Base-by-base conservation (phyloP, 352 stramenopile genomes). In the Peronospora farinosa region DNA sequence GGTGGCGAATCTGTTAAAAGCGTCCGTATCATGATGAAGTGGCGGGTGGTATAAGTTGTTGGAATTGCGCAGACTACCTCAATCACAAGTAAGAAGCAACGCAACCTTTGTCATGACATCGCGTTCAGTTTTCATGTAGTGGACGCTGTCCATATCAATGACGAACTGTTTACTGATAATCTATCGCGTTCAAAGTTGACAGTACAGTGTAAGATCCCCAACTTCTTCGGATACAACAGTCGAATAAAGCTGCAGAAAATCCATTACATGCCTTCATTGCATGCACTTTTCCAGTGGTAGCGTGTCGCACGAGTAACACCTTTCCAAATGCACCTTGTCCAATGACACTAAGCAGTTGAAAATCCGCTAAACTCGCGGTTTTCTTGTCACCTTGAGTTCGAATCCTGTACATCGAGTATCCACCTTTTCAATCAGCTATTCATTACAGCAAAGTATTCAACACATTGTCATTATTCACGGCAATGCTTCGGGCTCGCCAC, bases 311-410 rank as follows among this genome's bases (percentile, higher is more conserved):
- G 41, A 92, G 65, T 45, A 92, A 47, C 37, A 79, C 74, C 66
- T 81, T 84, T 31, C 76, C 79, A 36, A 90, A 90, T n/a, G 79
- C 74, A 15, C 79, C 79, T 53, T 90, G 79, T 5, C 79, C 79
- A 38, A 99, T 97, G n/a, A 99, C 92, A 46, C 88, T 96, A 15
- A 99, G 72, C 23, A 99, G 64, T 53, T 98, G 74, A 69, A 99
- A 99, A 69, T 99, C 96, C 21, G 94, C 87, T 10, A 98, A 75
- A 15, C 63, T 76, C 19, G 83, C 69, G 5, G 59, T 58, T 47
- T 80, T 80, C 55, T 74, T 70, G 19, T 63, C 43, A 10, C 40
- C 56, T 11, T 36, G 48, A 12, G 41, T 37, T 47, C 54, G 54
- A 19, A 65, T 67, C 41, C 48, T 68, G 36, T 40, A 49, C 13